A percentile compares a stretch with the other conserved stretches of the same genome.
Conservation (phyloP, 1,284 basidiomycete species). For the Apiotrichum akiyoshidainum region DNA sequence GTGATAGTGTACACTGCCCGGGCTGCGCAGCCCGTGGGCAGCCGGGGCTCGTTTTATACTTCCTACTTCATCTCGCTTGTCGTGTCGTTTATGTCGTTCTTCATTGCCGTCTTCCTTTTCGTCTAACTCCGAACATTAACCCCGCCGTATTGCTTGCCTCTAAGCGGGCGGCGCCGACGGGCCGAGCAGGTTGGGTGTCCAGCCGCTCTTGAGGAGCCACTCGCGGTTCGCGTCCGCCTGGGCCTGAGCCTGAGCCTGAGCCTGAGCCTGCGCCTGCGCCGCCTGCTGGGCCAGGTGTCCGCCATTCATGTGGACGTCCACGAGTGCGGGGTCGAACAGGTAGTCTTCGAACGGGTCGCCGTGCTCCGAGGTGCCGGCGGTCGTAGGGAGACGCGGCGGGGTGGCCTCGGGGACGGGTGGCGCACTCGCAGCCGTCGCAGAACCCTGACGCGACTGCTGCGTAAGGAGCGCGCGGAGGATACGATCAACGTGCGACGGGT, state of each 20-base stretch:
- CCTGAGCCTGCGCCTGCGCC: slow-evolving; percentile 2
- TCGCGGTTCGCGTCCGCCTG: slow-evolving; percentile 1
- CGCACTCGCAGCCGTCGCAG: background rate
- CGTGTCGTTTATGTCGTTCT: too few relatives aligned
- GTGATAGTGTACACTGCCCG: background rate
- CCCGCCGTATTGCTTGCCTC: background rate
- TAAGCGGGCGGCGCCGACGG: background rate
- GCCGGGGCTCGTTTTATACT: too few relatives aligned
- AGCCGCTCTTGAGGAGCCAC: slow-evolving; percentile 10
- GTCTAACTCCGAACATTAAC: background rate
- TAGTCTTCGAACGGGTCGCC: background rate
- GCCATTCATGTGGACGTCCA: background rate
- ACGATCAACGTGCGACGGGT: slow-evolving; percentile 38
- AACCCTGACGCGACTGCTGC: slow-evolving; percentile 22
- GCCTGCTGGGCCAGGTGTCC: background rate
- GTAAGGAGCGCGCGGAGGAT: slow-evolving; percentile 42
- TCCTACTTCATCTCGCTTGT: too few relatives aligned
- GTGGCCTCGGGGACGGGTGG: background rate
- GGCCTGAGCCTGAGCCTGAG: background rate
- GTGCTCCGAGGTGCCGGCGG: background rate
- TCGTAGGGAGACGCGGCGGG: background rate
- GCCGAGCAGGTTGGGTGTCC: slow-evolving; percentile 7
- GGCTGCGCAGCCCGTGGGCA: too few relatives aligned
- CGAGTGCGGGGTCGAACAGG: slow-evolving; percentile 1
- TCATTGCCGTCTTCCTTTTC: background rate